A percentile compares a stretch with the other conserved stretches of the same genome.
phyloP scores from a whole-genome alignment of 495 filamentous ascomycete species.

The Achaetomiella virescens region DNA sequence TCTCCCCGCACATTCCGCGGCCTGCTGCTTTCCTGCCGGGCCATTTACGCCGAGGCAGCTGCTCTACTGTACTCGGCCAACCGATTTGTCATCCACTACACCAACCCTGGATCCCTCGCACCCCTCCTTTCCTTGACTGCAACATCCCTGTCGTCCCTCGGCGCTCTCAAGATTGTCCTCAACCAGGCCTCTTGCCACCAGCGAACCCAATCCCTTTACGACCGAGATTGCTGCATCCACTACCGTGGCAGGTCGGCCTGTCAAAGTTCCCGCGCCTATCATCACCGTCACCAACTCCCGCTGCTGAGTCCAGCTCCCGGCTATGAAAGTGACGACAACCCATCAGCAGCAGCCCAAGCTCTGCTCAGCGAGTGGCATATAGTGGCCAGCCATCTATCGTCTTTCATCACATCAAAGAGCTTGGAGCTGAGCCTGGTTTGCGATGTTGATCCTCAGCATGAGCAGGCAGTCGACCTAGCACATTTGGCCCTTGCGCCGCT shows the following conservation, averaged over 20 bases:
- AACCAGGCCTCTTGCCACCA: slow-evolving; percentile 8
- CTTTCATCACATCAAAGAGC: neutral
- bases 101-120: slow-evolving; percentile 2
- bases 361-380: slow-evolving; percentile 7
- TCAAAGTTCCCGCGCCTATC: too few species aligned
- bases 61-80: slow-evolving; percentile 13
- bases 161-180: slow-evolving; percentile 10
- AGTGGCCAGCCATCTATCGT: slow-evolving; percentile 1
- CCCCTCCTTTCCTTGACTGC: slow-evolving; percentile 1
- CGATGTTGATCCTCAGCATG: neutral
- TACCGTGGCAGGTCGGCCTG: too few species aligned
- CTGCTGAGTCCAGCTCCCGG: neutral
- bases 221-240: neutral
- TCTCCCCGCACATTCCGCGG: neutral
- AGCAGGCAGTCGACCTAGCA: neutral
- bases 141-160: slow-evolving; percentile 4
- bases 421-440: slow-evolving; percentile 12
- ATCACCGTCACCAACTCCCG: neutral
- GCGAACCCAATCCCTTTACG: neutral
- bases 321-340: neutral
- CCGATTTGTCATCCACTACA: slow-evolving; percentile 9
- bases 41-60: slow-evolving; percentile 6
- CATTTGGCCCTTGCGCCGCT: neutral
- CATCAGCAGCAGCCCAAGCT: neutral
- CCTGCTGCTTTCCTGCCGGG: slow-evolving; percentile 12